A percentile compares a stretch with the other conserved stretches of the same genome.
Evolutionary conservation across 2,329 filamentous ascomycete species (phyloP).

Genomic region (Stromatinia cepivora): DNA sequence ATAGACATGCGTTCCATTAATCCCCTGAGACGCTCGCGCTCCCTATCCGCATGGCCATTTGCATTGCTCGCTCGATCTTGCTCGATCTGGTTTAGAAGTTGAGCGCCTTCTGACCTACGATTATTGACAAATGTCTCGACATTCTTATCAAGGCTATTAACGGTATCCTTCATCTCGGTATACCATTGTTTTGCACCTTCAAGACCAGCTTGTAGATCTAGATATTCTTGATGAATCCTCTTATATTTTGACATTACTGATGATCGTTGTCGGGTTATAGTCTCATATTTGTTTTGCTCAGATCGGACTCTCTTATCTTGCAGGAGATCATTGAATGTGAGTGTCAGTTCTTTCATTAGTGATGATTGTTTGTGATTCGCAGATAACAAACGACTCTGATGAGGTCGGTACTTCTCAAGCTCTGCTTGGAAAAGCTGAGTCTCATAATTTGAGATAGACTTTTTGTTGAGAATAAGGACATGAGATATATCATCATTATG

Average conservation of each 20-base stretch:
- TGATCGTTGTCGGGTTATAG: conserved; percentile 78
- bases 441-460: conserved; percentile 90
- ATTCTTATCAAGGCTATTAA: conserved; percentile 89
- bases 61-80: conserved; percentile 39
- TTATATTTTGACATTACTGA: conserved; percentile 84
- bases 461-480: conserved; percentile 96
- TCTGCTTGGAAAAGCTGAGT: conserved; percentile 91
- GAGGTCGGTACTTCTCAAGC: conserved; percentile 93
- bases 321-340: conserved; percentile 80
- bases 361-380: conserved; percentile 94
- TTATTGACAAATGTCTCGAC: conserved; percentile 98
- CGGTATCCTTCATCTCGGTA: conserved; percentile 90
- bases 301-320: conserved; percentile 92
- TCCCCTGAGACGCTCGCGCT: conserved; percentile 80
- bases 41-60: conserved; percentile 61
- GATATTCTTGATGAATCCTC: conserved; percentile 87
- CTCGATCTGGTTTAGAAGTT: conserved; percentile 78
- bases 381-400: conserved; percentile 87
- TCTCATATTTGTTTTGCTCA: conserved; percentile 94
- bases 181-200: conserved; percentile 92
- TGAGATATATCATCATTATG: conserved; percentile 97
- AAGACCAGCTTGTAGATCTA: conserved; percentile 83
- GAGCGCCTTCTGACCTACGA: conserved; percentile 83
- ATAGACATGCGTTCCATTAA: conserved; percentile 97
- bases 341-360: conserved; percentile 91